Evolutionary conservation across 345 rosid species (phyloP).

Genomic region (Noccaea caerulescens): DNA sequence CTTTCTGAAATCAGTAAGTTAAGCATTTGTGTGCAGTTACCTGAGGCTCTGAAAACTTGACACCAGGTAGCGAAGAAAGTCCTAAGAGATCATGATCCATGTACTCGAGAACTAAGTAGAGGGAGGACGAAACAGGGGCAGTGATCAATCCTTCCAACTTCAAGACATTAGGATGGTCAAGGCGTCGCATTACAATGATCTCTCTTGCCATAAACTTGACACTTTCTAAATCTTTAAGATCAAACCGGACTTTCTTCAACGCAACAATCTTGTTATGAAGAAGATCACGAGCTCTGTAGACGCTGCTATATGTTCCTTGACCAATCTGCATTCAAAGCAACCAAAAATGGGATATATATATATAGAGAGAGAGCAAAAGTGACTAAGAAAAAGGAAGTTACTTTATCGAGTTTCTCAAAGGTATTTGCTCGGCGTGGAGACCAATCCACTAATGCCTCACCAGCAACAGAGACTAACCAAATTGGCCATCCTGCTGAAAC

Average conservation of each 20-base stretch:
- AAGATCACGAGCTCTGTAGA: slow-evolving; percentile 82
- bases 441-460: slow-evolving; percentile 91
- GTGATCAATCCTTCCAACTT: slow-evolving; percentile 88
- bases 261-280: slow-evolving; percentile 73
- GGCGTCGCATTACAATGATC: slow-evolving; percentile 69
- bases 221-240: slow-evolving; percentile 77
- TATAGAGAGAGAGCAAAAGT: background rate
- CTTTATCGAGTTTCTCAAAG: slow-evolving; percentile 85
- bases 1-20: background rate
- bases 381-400: slow-evolving; percentile 43
- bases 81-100: slow-evolving; percentile 99
- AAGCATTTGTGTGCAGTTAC: slow-evolving; percentile 51
- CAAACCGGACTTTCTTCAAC: slow-evolving; percentile 79
- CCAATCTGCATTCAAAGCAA: slow-evolving; percentile 74
- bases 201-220: slow-evolving; percentile 93
- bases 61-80: slow-evolving; percentile 75
- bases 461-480: slow-evolving; percentile 82
- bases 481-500: slow-evolving; percentile 72
- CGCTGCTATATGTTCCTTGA: slow-evolving; percentile 93
- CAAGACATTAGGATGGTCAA: slow-evolving; percentile 86
- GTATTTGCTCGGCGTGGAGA: slow-evolving; percentile 75
- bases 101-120: slow-evolving; percentile 91
- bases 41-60: slow-evolving; percentile 88
- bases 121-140: slow-evolving; percentile 64
- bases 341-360: background rate